phyloP scores from a whole-genome alignment of 1,284 basidiomycete species.

The Phylloboletellus chloephorus region DNA sequence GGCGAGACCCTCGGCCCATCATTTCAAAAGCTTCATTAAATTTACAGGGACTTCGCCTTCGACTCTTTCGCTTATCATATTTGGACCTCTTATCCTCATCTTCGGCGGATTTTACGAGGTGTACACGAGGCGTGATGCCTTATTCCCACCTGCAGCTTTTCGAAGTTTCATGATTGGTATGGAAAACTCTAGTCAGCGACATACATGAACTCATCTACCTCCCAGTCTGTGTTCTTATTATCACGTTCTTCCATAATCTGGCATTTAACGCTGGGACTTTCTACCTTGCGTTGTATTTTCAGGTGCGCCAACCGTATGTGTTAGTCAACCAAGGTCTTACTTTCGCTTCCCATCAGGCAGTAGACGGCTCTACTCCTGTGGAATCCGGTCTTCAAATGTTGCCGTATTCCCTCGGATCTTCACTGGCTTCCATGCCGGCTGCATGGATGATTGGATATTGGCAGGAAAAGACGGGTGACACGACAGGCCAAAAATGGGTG shows the following conservation, averaged over 20 bases:
- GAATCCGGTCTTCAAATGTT: slow-evolving; percentile 67
- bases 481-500: slow-evolving; percentile 56
- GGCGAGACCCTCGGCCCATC: slow-evolving; percentile 27
- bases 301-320: slow-evolving; percentile 41
- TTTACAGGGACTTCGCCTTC: slow-evolving; percentile 53
- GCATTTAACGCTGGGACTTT: slow-evolving; percentile 78
- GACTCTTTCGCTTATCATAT: slow-evolving; percentile 55
- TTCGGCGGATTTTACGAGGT: slow-evolving; percentile 61
- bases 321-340: slow-evolving; percentile 9
- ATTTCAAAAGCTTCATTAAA: slow-evolving; percentile 13
- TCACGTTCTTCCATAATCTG: slow-evolving; percentile 74
- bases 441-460: slow-evolving; percentile 69
- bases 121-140: slow-evolving; percentile 56
- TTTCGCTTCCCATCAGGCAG: slow-evolving; percentile 43
- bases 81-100: slow-evolving; percentile 50
- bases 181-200: slow-evolving; percentile 20
- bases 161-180: slow-evolving; percentile 54
- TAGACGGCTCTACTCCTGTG: slow-evolving; percentile 58
- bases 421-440: slow-evolving; percentile 72
- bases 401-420: slow-evolving; percentile 76
- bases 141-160: slow-evolving; percentile 65
- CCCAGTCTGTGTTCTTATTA: slow-evolving; percentile 56
- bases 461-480: slow-evolving; percentile 53
- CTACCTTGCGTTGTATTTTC: slow-evolving; percentile 74
- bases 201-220: slow-evolving; percentile 18